These are phyloP conservation scores for Acacia confusa DNA, from an alignment of 306 rosid species.

Conservation along the genomic window DNA sequence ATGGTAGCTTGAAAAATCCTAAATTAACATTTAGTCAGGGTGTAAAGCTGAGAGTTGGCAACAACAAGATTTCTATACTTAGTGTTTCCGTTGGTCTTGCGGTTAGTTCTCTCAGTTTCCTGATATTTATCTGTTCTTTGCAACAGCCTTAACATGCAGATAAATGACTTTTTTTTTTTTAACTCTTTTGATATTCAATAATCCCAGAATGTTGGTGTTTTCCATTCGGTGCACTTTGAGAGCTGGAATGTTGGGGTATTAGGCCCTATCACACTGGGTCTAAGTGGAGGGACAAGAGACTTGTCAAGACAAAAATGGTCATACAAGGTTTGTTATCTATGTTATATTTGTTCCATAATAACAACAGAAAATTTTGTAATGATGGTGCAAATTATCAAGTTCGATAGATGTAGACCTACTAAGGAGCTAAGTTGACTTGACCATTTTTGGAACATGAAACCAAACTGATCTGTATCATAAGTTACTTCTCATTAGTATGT, in stretches of 20 bases:
- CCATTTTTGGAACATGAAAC: background rate
- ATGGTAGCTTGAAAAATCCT: constrained; percentile 55
- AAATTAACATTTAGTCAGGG: constrained; percentile 62
- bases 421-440: background rate
- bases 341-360: background rate
- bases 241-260: constrained; percentile 65
- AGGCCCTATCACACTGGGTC: constrained; percentile 70
- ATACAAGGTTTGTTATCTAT: constrained; percentile 64
- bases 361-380: constrained; percentile 3
- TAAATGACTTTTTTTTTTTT: background rate
- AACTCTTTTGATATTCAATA: constrained; percentile 14
- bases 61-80: constrained; percentile 87
- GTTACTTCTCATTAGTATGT: background rate
- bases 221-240: constrained; percentile 55
- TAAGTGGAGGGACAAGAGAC: constrained; percentile 67
- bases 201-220: constrained; percentile 75
- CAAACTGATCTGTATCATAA: background rate
- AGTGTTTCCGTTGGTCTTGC: constrained; percentile 88
- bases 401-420: background rate
- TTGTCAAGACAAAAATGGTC: constrained; percentile 86
- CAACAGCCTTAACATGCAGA: constrained; percentile 8
- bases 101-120: constrained; percentile 56
- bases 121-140: background rate
- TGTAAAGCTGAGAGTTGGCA: constrained; percentile 70
- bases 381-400: background rate